Conservation (phyloP, 202 grass and related monocot species). For the Miscanthus sacchariflorus region DNA sequence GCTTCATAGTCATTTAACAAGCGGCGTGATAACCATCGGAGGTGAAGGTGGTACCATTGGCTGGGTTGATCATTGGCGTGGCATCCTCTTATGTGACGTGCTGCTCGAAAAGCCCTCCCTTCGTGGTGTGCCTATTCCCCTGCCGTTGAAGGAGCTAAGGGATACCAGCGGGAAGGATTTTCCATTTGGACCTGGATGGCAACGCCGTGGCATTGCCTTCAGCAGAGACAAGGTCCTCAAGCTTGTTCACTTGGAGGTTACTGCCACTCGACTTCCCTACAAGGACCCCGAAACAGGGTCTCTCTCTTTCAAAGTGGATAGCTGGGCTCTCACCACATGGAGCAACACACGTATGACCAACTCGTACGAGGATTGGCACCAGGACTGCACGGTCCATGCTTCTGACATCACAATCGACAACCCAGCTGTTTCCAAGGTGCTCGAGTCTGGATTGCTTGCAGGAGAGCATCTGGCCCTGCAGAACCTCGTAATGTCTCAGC, state of each 20-base stretch:
- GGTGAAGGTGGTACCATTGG: background rate
- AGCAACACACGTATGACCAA: background rate
- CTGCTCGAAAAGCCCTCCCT: background rate
- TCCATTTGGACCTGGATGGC: background rate
- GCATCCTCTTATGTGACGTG: background rate
- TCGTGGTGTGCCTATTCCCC: background rate
- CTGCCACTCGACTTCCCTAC: background rate
- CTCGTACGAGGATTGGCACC: background rate
- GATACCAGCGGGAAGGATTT: background rate
- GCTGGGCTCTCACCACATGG: background rate
- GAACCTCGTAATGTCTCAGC: background rate
- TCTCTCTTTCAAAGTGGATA: background rate
- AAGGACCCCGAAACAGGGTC: background rate
- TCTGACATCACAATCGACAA: background rate
- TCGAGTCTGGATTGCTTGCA: background rate
- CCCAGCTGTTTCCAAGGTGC: background rate
- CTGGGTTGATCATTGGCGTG: conserved; percentile 15
- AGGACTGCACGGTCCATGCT: background rate
- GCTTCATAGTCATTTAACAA: background rate
- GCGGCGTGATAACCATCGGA: background rate
- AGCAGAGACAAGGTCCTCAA: background rate
- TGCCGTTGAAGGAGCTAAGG: background rate
- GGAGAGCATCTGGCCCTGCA: background rate
- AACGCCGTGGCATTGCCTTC: background rate
- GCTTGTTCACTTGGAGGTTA: conserved; percentile 24